These are phyloP conservation scores for Mangifera indica DNA, from an alignment of 345 rosid species.

Conservation along the genomic window DNA sequence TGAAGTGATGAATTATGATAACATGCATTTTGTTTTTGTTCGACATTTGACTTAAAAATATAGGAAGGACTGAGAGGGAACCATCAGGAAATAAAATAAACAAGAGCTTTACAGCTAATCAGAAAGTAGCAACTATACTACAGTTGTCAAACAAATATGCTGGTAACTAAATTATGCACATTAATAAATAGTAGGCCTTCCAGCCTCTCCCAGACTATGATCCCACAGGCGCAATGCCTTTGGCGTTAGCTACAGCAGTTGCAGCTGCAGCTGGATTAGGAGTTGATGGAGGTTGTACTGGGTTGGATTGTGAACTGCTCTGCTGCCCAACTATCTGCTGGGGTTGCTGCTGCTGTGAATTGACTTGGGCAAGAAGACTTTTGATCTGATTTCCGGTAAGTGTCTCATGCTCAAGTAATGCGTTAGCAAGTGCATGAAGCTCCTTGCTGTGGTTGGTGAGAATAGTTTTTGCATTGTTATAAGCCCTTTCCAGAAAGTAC, in stretches of 20 bases:
- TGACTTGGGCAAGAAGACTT: constrained; percentile 59
- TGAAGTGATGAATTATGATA: background rate
- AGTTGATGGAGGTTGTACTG: constrained; percentile 75
- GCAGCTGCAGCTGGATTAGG: constrained; percentile 75
- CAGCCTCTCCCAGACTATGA: constrained; percentile 38
- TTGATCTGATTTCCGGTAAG: constrained; percentile 79
- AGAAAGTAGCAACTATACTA: constrained; percentile 24
- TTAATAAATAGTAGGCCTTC: constrained; percentile 21
- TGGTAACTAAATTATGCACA: constrained; percentile 35
- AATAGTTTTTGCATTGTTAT: constrained; percentile 78
- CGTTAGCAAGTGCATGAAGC: constrained; percentile 77
- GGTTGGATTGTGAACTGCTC: constrained; percentile 50
- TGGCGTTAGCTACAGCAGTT: constrained; percentile 61
- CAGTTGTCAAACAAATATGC: constrained; percentile 15
- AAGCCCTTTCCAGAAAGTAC: constrained; percentile 67
- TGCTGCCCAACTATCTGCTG: constrained; percentile 48
- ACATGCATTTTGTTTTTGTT: background rate
- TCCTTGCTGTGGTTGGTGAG: constrained; percentile 75
- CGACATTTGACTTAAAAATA: background rate
- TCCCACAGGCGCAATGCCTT: constrained; percentile 85
- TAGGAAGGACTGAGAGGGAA: background rate
- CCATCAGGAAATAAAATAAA: too few relatives aligned
- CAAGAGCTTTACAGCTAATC: background rate
- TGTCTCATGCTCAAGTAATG: constrained; percentile 77
- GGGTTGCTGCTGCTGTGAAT: constrained; percentile 51